phyloP scores from a whole-genome alignment of 805 yeast species.

The Nakazawaea holstii region DNA sequence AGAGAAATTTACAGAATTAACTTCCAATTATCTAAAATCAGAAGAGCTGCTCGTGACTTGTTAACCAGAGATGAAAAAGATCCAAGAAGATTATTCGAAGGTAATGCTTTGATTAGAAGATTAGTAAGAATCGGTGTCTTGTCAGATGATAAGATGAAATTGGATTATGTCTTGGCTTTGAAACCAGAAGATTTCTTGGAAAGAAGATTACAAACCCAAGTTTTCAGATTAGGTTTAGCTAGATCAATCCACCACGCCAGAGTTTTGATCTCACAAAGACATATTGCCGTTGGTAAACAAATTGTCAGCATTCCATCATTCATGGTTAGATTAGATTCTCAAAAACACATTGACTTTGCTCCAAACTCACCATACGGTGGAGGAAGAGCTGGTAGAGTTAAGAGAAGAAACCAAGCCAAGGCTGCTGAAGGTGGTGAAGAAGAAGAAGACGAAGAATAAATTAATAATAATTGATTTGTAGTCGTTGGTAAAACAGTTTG shows the following conservation, averaged over 20 bases:
- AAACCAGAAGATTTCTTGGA: conserved; percentile 98
- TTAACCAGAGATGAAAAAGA: conserved; percentile 99
- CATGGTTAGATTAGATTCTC: conserved; percentile 99
- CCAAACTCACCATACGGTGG: conserved; percentile 99
- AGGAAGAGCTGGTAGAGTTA: conserved; percentile 99
- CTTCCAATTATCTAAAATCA: conserved; percentile 97
- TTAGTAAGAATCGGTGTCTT: conserved; percentile 98
- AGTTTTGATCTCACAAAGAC: conserved; percentile 97
- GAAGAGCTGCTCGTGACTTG: conserved; percentile 99
- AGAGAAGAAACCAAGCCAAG: conserved; percentile 82
- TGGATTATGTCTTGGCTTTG: conserved; percentile 99
- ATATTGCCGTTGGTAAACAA: conserved; percentile 99
- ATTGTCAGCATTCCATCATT: conserved; percentile 97
- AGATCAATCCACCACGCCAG: conserved; percentile 99
- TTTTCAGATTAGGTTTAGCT: conserved; percentile 98
- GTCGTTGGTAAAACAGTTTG: conserved; percentile 6
- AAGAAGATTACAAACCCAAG: conserved; percentile 99
- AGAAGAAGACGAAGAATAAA: conserved; percentile 54
- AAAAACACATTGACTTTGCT: conserved; percentile 99
- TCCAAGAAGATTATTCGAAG: conserved; percentile 99
- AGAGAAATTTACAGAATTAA: conserved; percentile 99
- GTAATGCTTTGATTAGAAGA: conserved; percentile 99
- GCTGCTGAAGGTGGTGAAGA: conserved; percentile 74
- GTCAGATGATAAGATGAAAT: conserved; percentile 98
- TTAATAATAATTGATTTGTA: conserved; percentile 18